Percentiles rank a stretch among this genome's conserved stretches.
These are phyloP conservation scores for Lotmaria passim DNA, from an alignment of 208 protist genomes.

Conservation along the genomic window DNA sequence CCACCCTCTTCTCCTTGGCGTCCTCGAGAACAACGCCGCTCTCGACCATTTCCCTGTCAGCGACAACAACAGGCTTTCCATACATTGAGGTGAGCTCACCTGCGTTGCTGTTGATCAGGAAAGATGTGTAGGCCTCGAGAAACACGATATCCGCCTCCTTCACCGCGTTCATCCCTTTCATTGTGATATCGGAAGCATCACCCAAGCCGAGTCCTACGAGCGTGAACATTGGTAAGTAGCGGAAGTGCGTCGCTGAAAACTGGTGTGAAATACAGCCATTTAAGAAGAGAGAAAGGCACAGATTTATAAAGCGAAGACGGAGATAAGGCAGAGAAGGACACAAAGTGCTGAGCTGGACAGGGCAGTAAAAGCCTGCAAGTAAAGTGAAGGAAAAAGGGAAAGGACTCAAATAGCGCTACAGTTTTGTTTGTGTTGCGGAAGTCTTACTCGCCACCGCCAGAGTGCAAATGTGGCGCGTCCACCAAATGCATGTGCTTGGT, in stretches of 20 bases:
- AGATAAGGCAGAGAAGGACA: constrained; percentile 17
- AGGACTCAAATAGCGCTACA: no score
- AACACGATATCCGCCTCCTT: constrained; percentile 94
- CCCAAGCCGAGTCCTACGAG: constrained; percentile 98
- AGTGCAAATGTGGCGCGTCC: no score
- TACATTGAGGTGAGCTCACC: constrained; percentile 90
- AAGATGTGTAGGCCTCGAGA: constrained; percentile 99
- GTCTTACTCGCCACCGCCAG: no score
- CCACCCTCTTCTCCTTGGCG: constrained; percentile 90
- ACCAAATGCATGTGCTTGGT: no score
- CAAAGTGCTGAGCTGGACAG: no score
- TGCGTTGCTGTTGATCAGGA: constrained; percentile 91
- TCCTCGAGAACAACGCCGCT: constrained; percentile 91
- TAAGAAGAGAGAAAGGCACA: background rate
- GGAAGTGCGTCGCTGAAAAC: background rate
- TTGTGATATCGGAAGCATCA: constrained; percentile 98
- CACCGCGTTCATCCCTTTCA: constrained; percentile 96
- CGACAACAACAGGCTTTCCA: constrained; percentile 89
- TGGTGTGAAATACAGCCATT: background rate
- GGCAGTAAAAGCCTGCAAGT: no score
- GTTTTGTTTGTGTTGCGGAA: no score
- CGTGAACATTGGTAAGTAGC: constrained; percentile 75
- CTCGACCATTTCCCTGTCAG: constrained; percentile 97
- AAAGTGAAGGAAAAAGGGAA: no score
- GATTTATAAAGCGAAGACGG: background rate